Evolutionary conservation across 495 filamentous ascomycete species (phyloP), one percentile per base, ranked within the genome.

Genomic region (Margaritispora aquatica): DNA sequence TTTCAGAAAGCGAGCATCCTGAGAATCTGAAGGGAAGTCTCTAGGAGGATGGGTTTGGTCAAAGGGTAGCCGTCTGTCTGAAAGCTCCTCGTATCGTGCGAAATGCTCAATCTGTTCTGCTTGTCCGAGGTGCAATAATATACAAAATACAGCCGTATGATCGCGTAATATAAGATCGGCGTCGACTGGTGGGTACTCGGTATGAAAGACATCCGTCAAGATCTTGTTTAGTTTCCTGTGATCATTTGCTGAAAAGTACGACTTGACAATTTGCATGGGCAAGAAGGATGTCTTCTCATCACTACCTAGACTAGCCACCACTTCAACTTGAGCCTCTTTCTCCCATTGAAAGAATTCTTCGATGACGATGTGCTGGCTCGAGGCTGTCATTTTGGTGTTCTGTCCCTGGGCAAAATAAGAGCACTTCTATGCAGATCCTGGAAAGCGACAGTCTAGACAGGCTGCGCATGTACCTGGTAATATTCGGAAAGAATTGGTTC

Each of bases 51-150:
- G 51, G 22, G 19, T 23, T 11, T 51, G n/a, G 8, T 57, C 51
- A 47, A 73, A 70, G 1, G 69, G 71, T 3, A 71, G 55, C 3
- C 62, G 55, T n/a, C 29, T 34, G 52, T 73, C 69, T 10, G 36
- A 55, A 36, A 68, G 54, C n/a, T 60, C 46, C 15, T 62, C 65
- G 52, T 64, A 60, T 26, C 49, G 54, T 31, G 62, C 56, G 41
- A 73, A 70, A n/a, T 67, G 26, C 26, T 58, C 22, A 24, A 73
- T 68, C 20, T 50, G 63, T n/a, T 31, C 20, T 1, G 54, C 61
- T 51, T 64, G 53, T 0, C 55, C 59, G 31, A 69, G 64, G 7
- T 47, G 50, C 13, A 71, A 21, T 2, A 73, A 62, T 26, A 71
- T 71, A 20, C 68, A 59, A 44, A 73, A 71, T 22, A 63, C 34